Conservation (phyloP, 108 stramenopile species). For the Cylindrotheca closterium region DNA sequence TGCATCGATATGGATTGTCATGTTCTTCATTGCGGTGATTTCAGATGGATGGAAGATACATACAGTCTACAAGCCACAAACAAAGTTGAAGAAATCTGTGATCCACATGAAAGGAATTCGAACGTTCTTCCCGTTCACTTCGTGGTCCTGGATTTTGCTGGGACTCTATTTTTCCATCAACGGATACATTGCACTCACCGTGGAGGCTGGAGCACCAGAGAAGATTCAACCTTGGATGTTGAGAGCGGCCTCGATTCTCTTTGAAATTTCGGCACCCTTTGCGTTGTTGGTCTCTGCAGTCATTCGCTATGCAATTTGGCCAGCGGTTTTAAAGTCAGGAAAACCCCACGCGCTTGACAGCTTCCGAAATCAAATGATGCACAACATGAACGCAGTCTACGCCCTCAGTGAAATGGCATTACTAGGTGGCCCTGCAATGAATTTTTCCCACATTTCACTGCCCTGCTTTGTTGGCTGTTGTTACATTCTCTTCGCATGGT, state of each 20-base stretch:
- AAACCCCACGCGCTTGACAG: conserved; percentile 41
- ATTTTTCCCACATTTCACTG: conserved; percentile 43
- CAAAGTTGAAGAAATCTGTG: conserved; percentile 19
- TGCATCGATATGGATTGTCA: conserved; percentile 30
- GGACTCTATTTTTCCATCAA: conserved; percentile 55
- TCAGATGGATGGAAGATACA: conserved; percentile 15
- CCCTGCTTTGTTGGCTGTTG: conserved; percentile 40
- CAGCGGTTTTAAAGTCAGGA: conserved; percentile 35
- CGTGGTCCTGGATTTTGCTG: conserved; percentile 72
- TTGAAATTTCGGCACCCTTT: conserved; percentile 64
- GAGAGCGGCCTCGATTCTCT: conserved; percentile 53
- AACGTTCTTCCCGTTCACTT: conserved; percentile 67
- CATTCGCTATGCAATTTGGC: conserved; percentile 71
- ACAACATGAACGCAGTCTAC: conserved; percentile 56
- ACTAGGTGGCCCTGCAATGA: conserved; percentile 51
- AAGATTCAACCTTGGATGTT: conserved; percentile 37
- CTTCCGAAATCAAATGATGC: conserved; percentile 49
- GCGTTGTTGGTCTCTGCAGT: conserved; percentile 57
- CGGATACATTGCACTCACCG: conserved; percentile 45
- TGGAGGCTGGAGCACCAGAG: neutral
- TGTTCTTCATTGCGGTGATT: conserved; percentile 17
- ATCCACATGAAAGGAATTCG: conserved; percentile 14
- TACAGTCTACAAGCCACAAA: conserved; percentile 22
- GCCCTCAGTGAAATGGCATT: conserved; percentile 49
- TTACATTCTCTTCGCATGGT: conserved; percentile 63